Evolutionary conservation across 768 basidiomycete genomes (phyloP).

Genomic region (Dentipellis fragilis): DNA sequence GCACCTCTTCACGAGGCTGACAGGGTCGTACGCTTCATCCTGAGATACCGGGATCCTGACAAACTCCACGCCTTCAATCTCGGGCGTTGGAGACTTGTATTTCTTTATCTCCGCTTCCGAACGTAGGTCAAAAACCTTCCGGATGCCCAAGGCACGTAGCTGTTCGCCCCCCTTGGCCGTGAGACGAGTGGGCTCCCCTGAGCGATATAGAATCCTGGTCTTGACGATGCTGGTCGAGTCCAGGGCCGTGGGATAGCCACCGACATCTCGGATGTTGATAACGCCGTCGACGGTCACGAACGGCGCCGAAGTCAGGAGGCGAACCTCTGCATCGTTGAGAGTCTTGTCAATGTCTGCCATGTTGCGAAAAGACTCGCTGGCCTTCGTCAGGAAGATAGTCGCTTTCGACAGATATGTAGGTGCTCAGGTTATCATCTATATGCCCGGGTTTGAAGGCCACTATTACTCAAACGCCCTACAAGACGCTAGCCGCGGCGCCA

Average conservation of each 20-base stretch:
- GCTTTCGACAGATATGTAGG: too few species aligned
- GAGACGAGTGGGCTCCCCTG: constrained; percentile 28
- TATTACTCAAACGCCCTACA: too few species aligned
- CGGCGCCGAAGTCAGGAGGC: constrained; percentile 20
- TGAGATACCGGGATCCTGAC: neutral
- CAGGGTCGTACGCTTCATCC: neutral
- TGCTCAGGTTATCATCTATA: too few species aligned
- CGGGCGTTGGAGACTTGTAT: constrained; percentile 24
- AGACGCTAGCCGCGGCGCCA: too few species aligned
- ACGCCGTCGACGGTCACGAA: constrained; percentile 30
- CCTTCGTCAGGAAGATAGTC: too few species aligned
- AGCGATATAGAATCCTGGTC: constrained; percentile 27
- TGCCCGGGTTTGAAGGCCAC: too few species aligned
- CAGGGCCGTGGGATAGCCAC: constrained; percentile 15
- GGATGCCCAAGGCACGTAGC: constrained; percentile 25
- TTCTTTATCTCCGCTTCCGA: constrained; percentile 25
- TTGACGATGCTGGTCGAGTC: constrained; percentile 16
- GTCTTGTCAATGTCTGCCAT: too few species aligned
- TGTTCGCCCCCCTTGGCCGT: constrained; percentile 24
- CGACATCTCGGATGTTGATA: constrained; percentile 28
- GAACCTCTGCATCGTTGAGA: too few species aligned
- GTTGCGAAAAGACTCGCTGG: too few species aligned
- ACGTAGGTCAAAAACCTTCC: constrained; percentile 31
- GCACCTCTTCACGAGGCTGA: neutral
- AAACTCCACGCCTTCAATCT: neutral